A percentile compares a stretch with the other conserved stretches of the same genome.
Evolutionary conservation across 352 stramenopile genomes (phyloP).

Genomic region (Phytophthora capsici): DNA sequence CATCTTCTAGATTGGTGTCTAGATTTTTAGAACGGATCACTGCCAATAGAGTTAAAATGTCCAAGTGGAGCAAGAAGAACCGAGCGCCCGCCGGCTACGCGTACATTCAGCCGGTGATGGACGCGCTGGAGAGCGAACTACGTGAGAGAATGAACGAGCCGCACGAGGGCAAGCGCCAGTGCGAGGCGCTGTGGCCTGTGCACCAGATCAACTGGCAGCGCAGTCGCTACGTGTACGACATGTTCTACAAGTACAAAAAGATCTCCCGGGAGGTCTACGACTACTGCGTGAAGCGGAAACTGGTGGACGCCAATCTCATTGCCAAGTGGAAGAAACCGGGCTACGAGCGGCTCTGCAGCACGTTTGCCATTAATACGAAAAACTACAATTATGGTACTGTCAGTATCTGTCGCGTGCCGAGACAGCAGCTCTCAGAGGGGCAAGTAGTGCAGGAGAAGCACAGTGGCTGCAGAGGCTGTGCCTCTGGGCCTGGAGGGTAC

Average conservation of each 20-base stretch:
- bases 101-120: slow-evolving; percentile 95
- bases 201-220: slow-evolving; percentile 99
- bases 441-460: slow-evolving; percentile 93
- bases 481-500: slow-evolving; percentile 91
- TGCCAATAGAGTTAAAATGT: slow-evolving; percentile 46
- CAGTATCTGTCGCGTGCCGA: slow-evolving; percentile 97
- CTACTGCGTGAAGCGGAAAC: slow-evolving; percentile 95
- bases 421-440: slow-evolving; percentile 92
- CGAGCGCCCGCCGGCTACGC: slow-evolving; percentile 94
- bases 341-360: slow-evolving; percentile 98
- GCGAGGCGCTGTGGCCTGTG: slow-evolving; percentile 98
- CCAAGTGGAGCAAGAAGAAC: slow-evolving; percentile 87
- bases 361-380: slow-evolving; percentile 98
- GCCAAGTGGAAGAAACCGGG: slow-evolving; percentile 99
- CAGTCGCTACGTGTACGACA: slow-evolving; percentile 98
- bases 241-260: slow-evolving; percentile 98
- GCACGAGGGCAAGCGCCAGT: slow-evolving; percentile 97
- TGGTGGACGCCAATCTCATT: slow-evolving; percentile 97
- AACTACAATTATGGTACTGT: slow-evolving; percentile 99
- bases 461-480: slow-evolving; percentile 97
- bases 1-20: too few relatives aligned
- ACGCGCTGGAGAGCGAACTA: slow-evolving; percentile 97
- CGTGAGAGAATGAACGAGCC: slow-evolving; percentile 98
- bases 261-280: slow-evolving; percentile 98
- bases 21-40: background rate